Percentiles rank a stretch among this genome's conserved stretches.
Conservation (phyloP, 2,329 filamentous ascomycete genomes). For the Colletotrichum sp. region DNA sequence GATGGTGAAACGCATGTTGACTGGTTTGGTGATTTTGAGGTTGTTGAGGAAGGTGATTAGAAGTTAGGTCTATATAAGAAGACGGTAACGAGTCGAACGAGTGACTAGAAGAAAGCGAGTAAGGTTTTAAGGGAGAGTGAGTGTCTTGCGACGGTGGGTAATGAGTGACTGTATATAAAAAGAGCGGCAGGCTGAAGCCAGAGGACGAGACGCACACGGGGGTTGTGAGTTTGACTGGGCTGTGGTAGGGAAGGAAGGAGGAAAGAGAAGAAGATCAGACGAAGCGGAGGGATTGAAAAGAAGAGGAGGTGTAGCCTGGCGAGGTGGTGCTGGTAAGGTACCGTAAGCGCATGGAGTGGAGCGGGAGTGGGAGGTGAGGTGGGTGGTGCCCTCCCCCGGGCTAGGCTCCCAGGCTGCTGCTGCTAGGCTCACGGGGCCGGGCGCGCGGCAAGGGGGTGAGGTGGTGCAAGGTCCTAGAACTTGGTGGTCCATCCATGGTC, state of each 20-base stretch:
- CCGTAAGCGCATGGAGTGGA: background rate
- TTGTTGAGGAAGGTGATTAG: slow-evolving; percentile 12
- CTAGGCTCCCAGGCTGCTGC: background rate
- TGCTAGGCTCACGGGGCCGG: slow-evolving; percentile 14
- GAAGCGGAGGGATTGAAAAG: slow-evolving; percentile 16
- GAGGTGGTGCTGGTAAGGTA: slow-evolving; percentile 1
- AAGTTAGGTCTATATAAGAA: slow-evolving; percentile 12
- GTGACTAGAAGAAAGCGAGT: slow-evolving; percentile 14
- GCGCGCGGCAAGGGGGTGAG: slow-evolving; percentile 20
- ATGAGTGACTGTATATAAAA: slow-evolving; percentile 23
- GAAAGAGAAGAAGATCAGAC: slow-evolving; percentile 12
- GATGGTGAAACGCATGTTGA: slow-evolving; percentile 61
- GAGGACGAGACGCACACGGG: slow-evolving; percentile 11
- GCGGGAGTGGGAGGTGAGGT: background rate
- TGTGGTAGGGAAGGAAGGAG: slow-evolving; percentile 12
- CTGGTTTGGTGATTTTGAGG: slow-evolving; percentile 18
- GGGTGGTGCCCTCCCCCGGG: background rate
- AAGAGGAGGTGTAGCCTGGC: slow-evolving; percentile 15
- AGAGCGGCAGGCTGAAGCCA: slow-evolving; percentile 22
- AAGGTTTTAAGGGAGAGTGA: background rate
- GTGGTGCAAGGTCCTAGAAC: background rate
- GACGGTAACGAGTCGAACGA: slow-evolving; percentile 10
- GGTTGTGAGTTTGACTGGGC: background rate
- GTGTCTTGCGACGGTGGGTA: slow-evolving; percentile 16
- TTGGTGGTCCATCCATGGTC: background rate